Evolutionary conservation across 2,329 filamentous ascomycete species (phyloP), one percentile per base, ranked within the genome.

Genomic region (Emergomyces orientalis): DNA sequence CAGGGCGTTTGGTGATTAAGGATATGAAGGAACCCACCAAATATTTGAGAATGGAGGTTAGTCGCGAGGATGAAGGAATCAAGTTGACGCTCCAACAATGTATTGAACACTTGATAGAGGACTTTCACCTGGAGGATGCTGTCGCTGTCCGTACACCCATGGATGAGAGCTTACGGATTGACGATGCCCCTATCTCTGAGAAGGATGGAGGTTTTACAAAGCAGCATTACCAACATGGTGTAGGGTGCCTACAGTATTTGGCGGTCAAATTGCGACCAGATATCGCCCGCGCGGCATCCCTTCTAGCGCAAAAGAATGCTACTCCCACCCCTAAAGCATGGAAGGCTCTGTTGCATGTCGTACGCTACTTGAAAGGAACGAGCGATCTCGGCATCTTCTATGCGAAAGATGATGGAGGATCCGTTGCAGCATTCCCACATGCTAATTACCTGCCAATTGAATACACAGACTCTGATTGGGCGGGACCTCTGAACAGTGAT

Each of bases 41-140:
- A 22, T 47, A 47, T 25, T n/a, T 47, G 5, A 3, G 19, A 0
- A 47, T 47, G n/a, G 5, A 47, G 9, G 19, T 47, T 11, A 11
- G 1, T 11, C 2, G 7, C 8, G 5, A 2, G 25, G 0, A 13
- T n/a, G n/a, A 22, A 1, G 6, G 2, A 0, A 25, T 47, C 5
- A 47, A 47, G 9, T 47, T 47, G 19, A 47, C n/a, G 11, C 8
- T 25, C 2, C 1, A 9, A 22, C 6, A 9, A 3, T 47, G 25
- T 11, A 47, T 47, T n/a, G n/a, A n/a, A n/a, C 5, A 9, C 8
- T 11, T 55, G 9, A 5, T 43, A n/a, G 19, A n/a, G 6, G 37
- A 59, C 14, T 59, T 59, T 25, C 9, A 43, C 6, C 8, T 59
- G 6, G 6, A 59, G 3, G 13, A 59, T 2, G 3, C 19, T n/a